Base-by-base conservation (phyloP, 1,139 yeast genomes). In the Magnusiomyces starmeri region DNA sequence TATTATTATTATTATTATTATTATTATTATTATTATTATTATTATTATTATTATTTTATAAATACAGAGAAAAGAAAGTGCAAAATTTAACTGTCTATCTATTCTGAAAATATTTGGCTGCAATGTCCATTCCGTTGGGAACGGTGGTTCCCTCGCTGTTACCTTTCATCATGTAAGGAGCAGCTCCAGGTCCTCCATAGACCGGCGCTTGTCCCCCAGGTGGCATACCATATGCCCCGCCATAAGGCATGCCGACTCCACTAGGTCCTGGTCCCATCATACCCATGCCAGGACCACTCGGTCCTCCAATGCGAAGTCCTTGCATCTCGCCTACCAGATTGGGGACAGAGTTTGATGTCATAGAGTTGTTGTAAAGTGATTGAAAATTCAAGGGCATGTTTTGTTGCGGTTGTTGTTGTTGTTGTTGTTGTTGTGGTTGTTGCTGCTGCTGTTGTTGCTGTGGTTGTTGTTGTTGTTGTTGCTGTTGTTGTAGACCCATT, bases 361-460 rank as follows among this genome's bases (percentile, higher is more conserved):
- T 27, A 22, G 14, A 18, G 14, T 40, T 21, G n/a, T 22, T 27
- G 56, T 49, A 20, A 46, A 51, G 35, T 26, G 56, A 18, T 48
- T 49, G 47, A 59, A 58, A 22, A 56, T 47, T 9, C 58, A 60
- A 29, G 58, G 37, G 37, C 12, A 32, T 53, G 24, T 46, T 37
- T 8, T 59, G 49, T 18, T 54, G 43, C 21, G 52, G 42, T 21
- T 29, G 43, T 12, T 20, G 53, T 21, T 25, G 51, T 43, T 34
- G 46, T 41, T 32, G 43, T 40, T 45, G 43, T 26, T 27, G 45
- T 47, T 45, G 40, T 39, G 49, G 51, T 29, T 26, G 43, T 18
- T 50, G 50, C 34, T 42, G 54, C 34, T 46, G 51, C 9, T 32
- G 40, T 35, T 41, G 46, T 8, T 18, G 29, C 12, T 34, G 40